These are phyloP conservation scores for Haematococcus lacustris DNA, from an alignment of 139 green algal species.

Conservation along the genomic window DNA sequence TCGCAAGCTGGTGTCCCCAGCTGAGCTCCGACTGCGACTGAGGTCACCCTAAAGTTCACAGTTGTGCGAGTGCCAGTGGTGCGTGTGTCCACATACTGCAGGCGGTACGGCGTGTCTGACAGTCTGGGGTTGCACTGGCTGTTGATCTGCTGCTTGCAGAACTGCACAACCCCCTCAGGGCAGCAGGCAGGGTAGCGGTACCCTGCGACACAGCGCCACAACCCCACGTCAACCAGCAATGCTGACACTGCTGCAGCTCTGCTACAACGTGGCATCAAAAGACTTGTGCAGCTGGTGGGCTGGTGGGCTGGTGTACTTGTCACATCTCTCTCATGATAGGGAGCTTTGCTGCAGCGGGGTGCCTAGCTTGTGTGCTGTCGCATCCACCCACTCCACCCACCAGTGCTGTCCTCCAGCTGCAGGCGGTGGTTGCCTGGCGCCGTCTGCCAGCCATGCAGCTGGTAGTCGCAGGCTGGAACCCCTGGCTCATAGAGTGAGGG, in stretches of 20 bases:
- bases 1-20: conserved; percentile 1
- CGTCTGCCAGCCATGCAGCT: conserved; percentile 30
- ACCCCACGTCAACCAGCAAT: too few relatives aligned
- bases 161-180: conserved; percentile 8
- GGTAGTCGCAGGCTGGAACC: conserved; percentile 29
- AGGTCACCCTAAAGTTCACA: neutral
- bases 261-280: too few relatives aligned
- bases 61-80: neutral
- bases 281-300: too few relatives aligned
- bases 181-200: neutral
- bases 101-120: conserved; percentile 9
- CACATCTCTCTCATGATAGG: too few relatives aligned
- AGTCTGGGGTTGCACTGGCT: conserved; percentile 2
- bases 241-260: too few relatives aligned
- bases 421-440: neutral
- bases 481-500: conserved; percentile 7
- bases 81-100: neutral
- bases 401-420: neutral
- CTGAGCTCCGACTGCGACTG: neutral
- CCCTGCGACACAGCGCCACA: too few relatives aligned
- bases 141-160: neutral
- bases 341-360: too few relatives aligned
- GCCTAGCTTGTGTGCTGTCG: too few relatives aligned
- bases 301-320: too few relatives aligned
- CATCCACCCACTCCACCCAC: too few relatives aligned